A percentile compares a stretch with the other conserved stretches of the same genome.
These are phyloP conservation scores for Fusarium nurragi DNA, from an alignment of 2,329 filamentous ascomycete species.

Conservation along the genomic window DNA sequence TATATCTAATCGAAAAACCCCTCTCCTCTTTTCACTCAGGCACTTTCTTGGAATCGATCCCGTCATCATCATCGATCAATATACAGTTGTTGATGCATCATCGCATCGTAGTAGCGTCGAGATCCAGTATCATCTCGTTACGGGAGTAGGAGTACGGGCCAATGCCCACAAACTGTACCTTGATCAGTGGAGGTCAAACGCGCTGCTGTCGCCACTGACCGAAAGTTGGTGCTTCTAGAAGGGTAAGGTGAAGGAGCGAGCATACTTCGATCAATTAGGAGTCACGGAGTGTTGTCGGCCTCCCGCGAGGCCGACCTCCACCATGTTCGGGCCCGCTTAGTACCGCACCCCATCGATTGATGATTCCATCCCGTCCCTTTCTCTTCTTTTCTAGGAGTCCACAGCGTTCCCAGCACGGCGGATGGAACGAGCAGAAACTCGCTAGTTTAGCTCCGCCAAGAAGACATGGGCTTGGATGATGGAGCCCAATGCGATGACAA, in stretches of 20 bases:
- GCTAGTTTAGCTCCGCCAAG: constrained; percentile 14
- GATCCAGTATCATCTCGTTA: background rate
- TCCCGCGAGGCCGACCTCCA: constrained; percentile 13
- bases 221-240: constrained; percentile 29
- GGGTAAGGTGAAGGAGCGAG: constrained; percentile 7
- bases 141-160: no score
- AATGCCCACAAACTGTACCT: no score
- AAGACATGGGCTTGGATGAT: background rate
- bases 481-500: constrained; percentile 13
- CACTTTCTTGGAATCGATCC: constrained; percentile 3
- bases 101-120: background rate
- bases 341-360: background rate
- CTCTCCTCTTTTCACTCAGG: background rate
- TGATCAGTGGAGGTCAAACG: constrained; percentile 11
- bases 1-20: background rate
- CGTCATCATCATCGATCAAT: constrained; percentile 12
- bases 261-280: background rate
- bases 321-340: constrained; percentile 2
- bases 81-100: constrained; percentile 17
- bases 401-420: constrained; percentile 15
- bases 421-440: constrained; percentile 4
- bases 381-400: background rate
- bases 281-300: constrained; percentile 3
- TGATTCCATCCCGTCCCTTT: constrained; percentile 13
- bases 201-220: constrained; percentile 20